Evolutionary conservation across 2,329 filamentous ascomycete species (phyloP), one percentile per base, ranked within the genome.

Genomic region (Arthroderma uncinatum): DNA sequence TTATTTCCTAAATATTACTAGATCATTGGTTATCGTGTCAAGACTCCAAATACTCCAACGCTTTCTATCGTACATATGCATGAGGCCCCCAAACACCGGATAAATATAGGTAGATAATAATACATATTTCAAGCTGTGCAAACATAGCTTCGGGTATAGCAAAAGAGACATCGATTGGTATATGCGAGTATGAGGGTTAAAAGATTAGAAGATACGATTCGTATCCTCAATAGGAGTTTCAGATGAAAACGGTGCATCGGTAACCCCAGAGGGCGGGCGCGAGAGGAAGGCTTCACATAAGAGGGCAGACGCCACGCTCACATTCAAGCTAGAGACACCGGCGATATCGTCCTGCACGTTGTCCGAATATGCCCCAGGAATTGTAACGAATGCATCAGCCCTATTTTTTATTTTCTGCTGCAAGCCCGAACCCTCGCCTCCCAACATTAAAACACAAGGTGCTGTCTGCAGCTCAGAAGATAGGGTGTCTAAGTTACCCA

Each of bases 251-350:
- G n/a, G 47, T 25, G 40, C 21, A 2, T 47, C 40, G 14, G 2
- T 23, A 25, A 2, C 10, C 10, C 21, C n/a, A 4, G 25, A 50
- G 23, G 12, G 10, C 10, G 69, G 70, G 25, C 65, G 62, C 2
- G 66, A 68, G 54, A 74, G 62, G 57, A 74, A 72, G 60, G 66
- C 71, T 56, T 74, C 66, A 62, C 73, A 73, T 54, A 97, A 73
- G 53, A 97, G 74, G 0, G 83, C 89, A 5, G 88, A 83, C 1
- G 93, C 92, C 19, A 95, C 91, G 67, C 88, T 89, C 39, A 97
- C 93, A 68, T 98, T 97, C 69, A 98, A 73, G 70, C 90, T 95
- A 71, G 97, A 92, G 2, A 98, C 83, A 1, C 79, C 68, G 63
- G 83, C 68, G 3, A 67, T 67, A 62, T 74, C 72, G 14, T 68